Evolutionary conservation across 805 yeast species (phyloP).

Genomic region (Candida manassasensis): DNA sequence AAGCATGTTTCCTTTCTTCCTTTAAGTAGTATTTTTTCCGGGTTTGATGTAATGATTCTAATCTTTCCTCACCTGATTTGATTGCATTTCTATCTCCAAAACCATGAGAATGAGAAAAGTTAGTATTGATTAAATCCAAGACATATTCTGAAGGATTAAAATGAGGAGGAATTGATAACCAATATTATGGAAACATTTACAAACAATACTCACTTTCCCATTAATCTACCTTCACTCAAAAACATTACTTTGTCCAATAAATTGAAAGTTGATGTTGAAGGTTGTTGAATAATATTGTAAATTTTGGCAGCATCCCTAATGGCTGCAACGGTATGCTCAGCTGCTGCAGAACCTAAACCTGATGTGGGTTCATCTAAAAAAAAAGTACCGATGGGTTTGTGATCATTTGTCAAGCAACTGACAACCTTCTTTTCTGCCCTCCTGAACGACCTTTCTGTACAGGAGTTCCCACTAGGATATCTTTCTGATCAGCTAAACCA

Average conservation of each 20-base stretch:
- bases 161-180: slow-evolving; percentile 16
- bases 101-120: slow-evolving; percentile 12
- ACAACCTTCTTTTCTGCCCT: slow-evolving; percentile 19
- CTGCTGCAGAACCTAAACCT: slow-evolving; percentile 53
- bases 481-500: slow-evolving; percentile 14
- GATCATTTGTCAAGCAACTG: slow-evolving; percentile 18
- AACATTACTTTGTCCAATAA: slow-evolving; percentile 22
- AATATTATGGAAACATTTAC: slow-evolving; percentile 14
- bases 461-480: slow-evolving; percentile 16
- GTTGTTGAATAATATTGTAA: slow-evolving; percentile 38
- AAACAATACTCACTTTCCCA: slow-evolving; percentile 12
- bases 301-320: slow-evolving; percentile 36
- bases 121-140: slow-evolving; percentile 26
- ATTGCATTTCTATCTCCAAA: slow-evolving; percentile 2
- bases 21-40: not conserved
- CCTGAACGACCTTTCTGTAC: slow-evolving; percentile 21
- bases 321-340: slow-evolving; percentile 49
- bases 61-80: not conserved
- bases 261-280: slow-evolving; percentile 42
- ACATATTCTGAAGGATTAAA: slow-evolving; percentile 25
- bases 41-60: not conserved
- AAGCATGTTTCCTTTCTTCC: too few species aligned
- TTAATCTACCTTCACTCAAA: slow-evolving; percentile 18
- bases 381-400: slow-evolving; percentile 29
- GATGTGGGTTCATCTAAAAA: slow-evolving; percentile 64